Conservation (phyloP, 805 yeast species). For the Lipomyces sp. region DNA sequence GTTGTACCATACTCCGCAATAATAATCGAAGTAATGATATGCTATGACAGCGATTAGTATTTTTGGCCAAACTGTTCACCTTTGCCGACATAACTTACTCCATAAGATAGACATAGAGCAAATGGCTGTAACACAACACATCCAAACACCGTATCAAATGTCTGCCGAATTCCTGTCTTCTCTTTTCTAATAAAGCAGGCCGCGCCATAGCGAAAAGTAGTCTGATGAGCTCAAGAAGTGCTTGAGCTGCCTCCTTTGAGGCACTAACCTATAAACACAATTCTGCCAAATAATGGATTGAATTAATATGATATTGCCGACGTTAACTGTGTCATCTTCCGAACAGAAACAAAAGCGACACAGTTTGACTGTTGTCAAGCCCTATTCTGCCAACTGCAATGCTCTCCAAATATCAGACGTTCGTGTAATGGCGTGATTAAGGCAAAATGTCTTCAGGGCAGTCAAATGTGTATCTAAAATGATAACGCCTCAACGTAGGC, state of each 20-base stretch:
- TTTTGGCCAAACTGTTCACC: not conserved
- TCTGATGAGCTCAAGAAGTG: not conserved
- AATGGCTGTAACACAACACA: conserved; percentile 34
- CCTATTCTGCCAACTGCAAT: not conserved
- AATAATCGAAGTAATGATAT: conserved; percentile 35
- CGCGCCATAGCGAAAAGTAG: conserved; percentile 3
- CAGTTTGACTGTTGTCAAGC: not conserved
- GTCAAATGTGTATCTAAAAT: too few species aligned
- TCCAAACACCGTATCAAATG: conserved; percentile 37
- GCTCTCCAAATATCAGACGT: not conserved
- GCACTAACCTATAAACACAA: too few species aligned
- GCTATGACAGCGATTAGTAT: conserved; percentile 12
- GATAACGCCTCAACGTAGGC: too few species aligned
- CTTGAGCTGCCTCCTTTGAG: not conserved
- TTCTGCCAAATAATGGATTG: not conserved
- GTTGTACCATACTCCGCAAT: conserved; percentile 34
- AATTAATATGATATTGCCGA: not conserved
- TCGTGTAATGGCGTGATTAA: too few species aligned
- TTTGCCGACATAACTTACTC: conserved; percentile 23
- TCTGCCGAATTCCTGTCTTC: conserved; percentile 34
- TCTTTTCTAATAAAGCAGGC: conserved; percentile 28
- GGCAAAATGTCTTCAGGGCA: too few species aligned
- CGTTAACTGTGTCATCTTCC: not conserved
- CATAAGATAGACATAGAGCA: conserved; percentile 33
- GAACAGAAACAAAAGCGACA: not conserved